Percentiles rank a stretch among this genome's conserved stretches.
phyloP scores from a whole-genome alignment of 352 stramenopile species.

The Phytophthora sp. region DNA sequence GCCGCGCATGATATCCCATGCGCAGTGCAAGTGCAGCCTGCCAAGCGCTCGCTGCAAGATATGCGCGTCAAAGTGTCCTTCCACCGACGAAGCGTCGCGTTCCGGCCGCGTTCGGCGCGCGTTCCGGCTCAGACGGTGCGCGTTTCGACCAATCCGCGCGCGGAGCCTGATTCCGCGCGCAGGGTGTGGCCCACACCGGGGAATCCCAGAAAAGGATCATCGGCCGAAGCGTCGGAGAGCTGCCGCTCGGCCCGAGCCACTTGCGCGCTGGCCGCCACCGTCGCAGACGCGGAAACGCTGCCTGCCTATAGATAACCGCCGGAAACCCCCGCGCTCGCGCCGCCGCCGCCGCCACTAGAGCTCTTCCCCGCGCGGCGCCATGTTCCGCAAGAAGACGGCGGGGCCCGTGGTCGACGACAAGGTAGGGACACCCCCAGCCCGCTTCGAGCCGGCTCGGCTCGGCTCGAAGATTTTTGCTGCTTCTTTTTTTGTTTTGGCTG shows the following conservation, averaged over 20 bases:
- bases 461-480: too few relatives aligned
- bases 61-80: conserved; percentile 16
- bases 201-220: conserved; percentile 21
- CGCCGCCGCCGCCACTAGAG: not conserved
- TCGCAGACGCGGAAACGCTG: conserved; percentile 2
- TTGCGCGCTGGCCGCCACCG: conserved; percentile 22
- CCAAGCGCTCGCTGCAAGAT: conserved; percentile 5
- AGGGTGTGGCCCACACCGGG: not conserved
- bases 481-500: not conserved
- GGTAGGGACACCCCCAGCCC: conserved; percentile 5
- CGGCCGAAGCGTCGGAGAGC: conserved; percentile 36
- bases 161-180: not conserved
- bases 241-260: conserved; percentile 13
- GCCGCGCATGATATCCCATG: not conserved
- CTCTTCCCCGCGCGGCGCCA: conserved; percentile 6
- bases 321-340: not conserved
- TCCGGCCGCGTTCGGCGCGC: conserved; percentile 10
- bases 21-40: conserved; percentile 4
- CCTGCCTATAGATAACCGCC: conserved; percentile 19
- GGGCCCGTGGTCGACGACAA: conserved; percentile 33
- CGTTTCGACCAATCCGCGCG: not conserved
- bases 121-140: not conserved
- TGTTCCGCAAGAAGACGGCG: conserved; percentile 52
- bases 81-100: conserved; percentile 15
- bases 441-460: too few relatives aligned